Evolutionary conservation across 1,284 basidiomycete genomes (phyloP).

Genomic region (Moesziomyces sp.): DNA sequence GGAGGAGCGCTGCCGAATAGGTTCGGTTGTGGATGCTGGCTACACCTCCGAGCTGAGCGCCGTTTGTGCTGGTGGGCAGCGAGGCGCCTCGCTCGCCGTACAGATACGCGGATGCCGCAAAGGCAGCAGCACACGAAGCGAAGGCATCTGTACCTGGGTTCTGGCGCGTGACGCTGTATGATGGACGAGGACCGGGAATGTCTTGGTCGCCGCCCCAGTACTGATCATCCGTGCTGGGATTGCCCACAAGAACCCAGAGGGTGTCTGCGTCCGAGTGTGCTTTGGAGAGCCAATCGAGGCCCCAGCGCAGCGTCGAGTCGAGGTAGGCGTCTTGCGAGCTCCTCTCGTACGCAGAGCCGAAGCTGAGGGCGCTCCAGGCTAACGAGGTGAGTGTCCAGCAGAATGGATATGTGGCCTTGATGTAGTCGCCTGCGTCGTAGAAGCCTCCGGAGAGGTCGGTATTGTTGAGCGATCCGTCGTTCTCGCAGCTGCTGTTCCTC

Average conservation of each 20-base stretch:
- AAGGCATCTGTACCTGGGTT: constrained; percentile 88
- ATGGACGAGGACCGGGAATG: constrained; percentile 79
- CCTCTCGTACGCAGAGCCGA: constrained; percentile 82
- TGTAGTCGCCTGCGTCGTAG: constrained; percentile 87
- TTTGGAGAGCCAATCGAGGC: constrained; percentile 90
- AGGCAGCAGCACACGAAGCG: constrained; percentile 82
- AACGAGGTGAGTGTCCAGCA: constrained; percentile 82
- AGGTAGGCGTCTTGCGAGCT: constrained; percentile 88
- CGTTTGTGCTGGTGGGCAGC: constrained; percentile 29
- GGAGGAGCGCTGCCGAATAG: constrained; percentile 77
- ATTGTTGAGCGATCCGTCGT: constrained; percentile 80
- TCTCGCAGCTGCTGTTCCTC: constrained; percentile 81
- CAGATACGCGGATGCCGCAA: constrained; percentile 83
- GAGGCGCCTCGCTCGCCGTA: constrained; percentile 70
- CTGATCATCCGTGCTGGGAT: constrained; percentile 76
- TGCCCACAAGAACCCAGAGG: constrained; percentile 82
- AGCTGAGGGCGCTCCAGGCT: constrained; percentile 86
- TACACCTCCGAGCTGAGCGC: constrained; percentile 32
- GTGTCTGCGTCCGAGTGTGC: constrained; percentile 81
- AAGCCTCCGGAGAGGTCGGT: constrained; percentile 86
- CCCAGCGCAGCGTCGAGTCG: constrained; percentile 80
- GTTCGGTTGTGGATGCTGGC: constrained; percentile 72
- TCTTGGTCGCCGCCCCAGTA: constrained; percentile 89
- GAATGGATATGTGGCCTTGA: constrained; percentile 74
- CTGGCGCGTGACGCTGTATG: constrained; percentile 80